Evolutionary conservation across 371 early-diverging fungal species (phyloP), one percentile per base, ranked within the genome.

Genomic region (Conidiobolus incongruus): DNA sequence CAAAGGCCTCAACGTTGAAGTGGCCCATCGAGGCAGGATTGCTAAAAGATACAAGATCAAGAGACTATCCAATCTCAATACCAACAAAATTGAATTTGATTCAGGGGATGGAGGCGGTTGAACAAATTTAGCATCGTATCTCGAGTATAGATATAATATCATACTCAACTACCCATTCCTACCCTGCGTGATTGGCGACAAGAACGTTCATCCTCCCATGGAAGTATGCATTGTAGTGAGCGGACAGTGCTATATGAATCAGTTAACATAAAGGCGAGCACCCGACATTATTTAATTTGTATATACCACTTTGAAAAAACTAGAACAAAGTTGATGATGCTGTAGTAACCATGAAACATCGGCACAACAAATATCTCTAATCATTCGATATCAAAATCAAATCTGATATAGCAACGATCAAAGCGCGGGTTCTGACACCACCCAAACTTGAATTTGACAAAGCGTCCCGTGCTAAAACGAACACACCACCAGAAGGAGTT

Each of bases 201-300:
- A 49, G 23, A 21, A 40, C 38, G 17, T 20, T 22, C 3, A 47
- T 54, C 32, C 52, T 81, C 40, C 83, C 83, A 53, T 82, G 50
- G 83, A 83, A 52, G 61, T 77, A 24, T 81, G 82, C 55, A 61
- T 63, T 33, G 49, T 82, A 21, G 55, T 56, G 16, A 55, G 61
- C 26, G 85, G 82, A 35, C 87, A 86, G 57, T 69, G 81, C 16
- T 67, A 68, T 49, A 51, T 61, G 47, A 61, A 74, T 49, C 79
- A 81, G 56, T 56, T 85, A 21, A 74, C 77, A 50, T 84, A 83
- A 37, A 63, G 57, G 29, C 77, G 87, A 63, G 85, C 86, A 0
- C 75, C 81, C 0, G 81, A 85, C 37, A 87, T 89, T 84, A 85
- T 89, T 54, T 76, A 70, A 46, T 81, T 81, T 51, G 76, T 85